phyloP scores from a whole-genome alignment of 306 rosid species.

The Prunus mume region DNA sequence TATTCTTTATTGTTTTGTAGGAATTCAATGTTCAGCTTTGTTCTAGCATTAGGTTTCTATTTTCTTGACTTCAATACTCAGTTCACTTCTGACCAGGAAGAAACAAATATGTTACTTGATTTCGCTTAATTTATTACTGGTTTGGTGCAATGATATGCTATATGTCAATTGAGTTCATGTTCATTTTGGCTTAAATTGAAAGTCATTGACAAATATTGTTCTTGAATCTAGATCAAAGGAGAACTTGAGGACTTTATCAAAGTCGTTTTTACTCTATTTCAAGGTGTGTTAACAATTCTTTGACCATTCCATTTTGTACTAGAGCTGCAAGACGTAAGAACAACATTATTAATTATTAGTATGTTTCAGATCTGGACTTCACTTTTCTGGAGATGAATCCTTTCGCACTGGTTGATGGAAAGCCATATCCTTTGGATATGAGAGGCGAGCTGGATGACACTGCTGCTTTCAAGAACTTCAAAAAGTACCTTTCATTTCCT shows the following conservation, averaged over 20 bases:
- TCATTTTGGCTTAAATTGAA: constrained; percentile 9
- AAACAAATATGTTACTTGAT: neutral
- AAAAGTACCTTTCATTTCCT: constrained; percentile 51
- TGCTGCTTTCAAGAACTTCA: constrained; percentile 95
- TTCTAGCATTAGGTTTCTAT: neutral
- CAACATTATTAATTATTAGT: neutral
- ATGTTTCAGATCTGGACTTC: constrained; percentile 80
- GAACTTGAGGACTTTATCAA: constrained; percentile 82
- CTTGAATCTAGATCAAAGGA: constrained; percentile 55
- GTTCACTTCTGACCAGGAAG: neutral
- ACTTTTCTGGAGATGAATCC: constrained; percentile 99
- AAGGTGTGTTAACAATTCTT: constrained; percentile 50
- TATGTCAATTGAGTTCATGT: neutral
- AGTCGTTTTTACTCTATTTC: constrained; percentile 66
- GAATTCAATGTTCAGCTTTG: constrained; percentile 7
- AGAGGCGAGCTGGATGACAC: constrained; percentile 98
- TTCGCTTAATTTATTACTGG: neutral
- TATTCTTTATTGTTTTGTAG: neutral
- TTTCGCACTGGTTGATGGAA: constrained; percentile 77
- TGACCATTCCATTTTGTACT: neutral
- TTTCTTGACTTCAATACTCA: neutral
- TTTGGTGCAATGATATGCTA: neutral
- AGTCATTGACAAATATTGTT: constrained; percentile 12
- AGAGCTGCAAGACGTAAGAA: neutral
- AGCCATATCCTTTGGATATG: constrained; percentile 99